These are phyloP conservation scores for Pythium phragmiticola DNA, from an alignment of 352 stramenopile genomes.

Conservation along the genomic window DNA sequence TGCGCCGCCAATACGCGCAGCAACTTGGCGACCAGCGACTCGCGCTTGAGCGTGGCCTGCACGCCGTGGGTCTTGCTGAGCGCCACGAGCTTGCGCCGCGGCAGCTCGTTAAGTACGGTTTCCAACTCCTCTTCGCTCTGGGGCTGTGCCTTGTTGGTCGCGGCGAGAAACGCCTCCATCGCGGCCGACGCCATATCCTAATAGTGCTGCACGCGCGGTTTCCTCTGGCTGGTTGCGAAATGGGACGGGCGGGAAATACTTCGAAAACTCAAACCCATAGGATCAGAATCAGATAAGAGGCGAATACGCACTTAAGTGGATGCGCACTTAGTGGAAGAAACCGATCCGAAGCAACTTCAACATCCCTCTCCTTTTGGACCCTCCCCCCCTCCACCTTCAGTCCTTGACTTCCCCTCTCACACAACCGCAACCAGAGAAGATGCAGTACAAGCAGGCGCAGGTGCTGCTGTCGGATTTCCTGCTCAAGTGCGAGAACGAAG, in stretches of 20 bases:
- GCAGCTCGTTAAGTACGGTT: slow-evolving; percentile 17
- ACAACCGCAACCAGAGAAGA: slow-evolving; percentile 9
- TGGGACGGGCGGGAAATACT: slow-evolving; percentile 2
- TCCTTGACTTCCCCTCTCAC: neutral
- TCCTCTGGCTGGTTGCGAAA: slow-evolving; percentile 4
- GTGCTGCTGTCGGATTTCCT: slow-evolving; percentile 58
- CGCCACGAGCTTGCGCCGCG: slow-evolving; percentile 23
- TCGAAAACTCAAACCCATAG: slow-evolving; percentile 16
- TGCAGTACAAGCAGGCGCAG: slow-evolving; percentile 60
- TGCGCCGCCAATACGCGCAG: slow-evolving; percentile 6
- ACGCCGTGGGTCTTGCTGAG: slow-evolving; percentile 29
- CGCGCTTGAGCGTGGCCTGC: slow-evolving; percentile 28
- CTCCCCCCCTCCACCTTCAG: neutral
- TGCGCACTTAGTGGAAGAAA: slow-evolving; percentile 2
- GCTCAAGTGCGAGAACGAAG: slow-evolving; percentile 58
- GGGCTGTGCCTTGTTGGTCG: slow-evolving; percentile 14
- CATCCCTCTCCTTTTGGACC: neutral
- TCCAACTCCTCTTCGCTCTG: slow-evolving; percentile 18
- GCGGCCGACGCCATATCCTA: slow-evolving; percentile 1
- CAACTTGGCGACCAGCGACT: slow-evolving; percentile 25
- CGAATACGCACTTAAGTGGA: slow-evolving; percentile 4
- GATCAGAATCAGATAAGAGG: neutral
- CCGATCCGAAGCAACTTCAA: slow-evolving; percentile 3
- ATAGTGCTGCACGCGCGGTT: neutral
- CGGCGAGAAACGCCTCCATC: slow-evolving; percentile 14